Percentiles rank a stretch among this genome's conserved stretches.
phyloP scores from a whole-genome alignment of 371 early-diverging fungal species.

The Mortierella sp. region DNA sequence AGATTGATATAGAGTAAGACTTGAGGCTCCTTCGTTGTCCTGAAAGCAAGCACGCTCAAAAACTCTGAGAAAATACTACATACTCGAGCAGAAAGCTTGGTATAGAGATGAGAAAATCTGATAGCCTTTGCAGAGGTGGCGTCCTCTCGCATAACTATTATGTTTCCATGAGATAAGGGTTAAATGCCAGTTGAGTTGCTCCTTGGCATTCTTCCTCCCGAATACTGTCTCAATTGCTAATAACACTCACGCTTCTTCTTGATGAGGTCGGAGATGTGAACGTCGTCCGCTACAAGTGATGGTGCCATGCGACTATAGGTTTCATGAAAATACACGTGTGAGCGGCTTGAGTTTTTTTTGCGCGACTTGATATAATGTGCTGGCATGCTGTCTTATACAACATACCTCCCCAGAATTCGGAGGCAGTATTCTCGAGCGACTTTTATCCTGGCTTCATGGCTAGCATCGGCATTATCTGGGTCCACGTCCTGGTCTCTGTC shows the following conservation, averaged over 20 bases:
- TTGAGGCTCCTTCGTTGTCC: neutral
- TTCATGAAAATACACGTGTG: neutral
- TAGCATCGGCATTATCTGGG: neutral
- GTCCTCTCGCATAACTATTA: conserved; percentile 64
- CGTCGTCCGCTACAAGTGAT: conserved; percentile 71
- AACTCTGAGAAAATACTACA: neutral
- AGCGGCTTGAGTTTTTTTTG: neutral
- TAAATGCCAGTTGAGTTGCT: neutral
- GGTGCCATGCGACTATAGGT: conserved; percentile 69
- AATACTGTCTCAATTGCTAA: too few species aligned
- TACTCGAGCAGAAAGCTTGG: conserved; percentile 71
- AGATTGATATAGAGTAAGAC: neutral
- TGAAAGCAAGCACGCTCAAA: neutral
- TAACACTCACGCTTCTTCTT: conserved; percentile 71
- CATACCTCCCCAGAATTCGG: conserved; percentile 61
- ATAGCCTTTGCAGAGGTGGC: conserved; percentile 66
- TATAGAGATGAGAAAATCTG: conserved; percentile 74
- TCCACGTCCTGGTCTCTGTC: conserved; percentile 16
- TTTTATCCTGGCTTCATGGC: conserved; percentile 40
- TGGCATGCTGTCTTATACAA: neutral
- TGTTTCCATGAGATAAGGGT: neutral
- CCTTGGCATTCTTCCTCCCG: too few species aligned
- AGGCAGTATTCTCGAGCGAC: conserved; percentile 59
- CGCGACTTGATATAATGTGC: too few species aligned
- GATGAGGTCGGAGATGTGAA: conserved; percentile 71